Conservation (phyloP, 2,329 filamentous ascomycete genomes). For the Penicillium vulpinum region DNA sequence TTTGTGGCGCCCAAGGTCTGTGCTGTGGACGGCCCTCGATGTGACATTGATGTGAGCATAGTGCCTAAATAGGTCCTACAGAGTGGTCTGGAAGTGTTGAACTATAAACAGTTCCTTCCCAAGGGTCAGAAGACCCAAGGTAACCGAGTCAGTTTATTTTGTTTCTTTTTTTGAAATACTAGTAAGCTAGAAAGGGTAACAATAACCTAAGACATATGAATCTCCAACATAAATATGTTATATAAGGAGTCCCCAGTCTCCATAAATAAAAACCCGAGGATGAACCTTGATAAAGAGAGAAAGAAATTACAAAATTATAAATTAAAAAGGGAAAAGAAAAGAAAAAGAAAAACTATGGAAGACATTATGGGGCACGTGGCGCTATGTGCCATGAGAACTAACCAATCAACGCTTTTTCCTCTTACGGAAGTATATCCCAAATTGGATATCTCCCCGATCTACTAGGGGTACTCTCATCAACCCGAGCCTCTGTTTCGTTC, state of each 20-base stretch:
- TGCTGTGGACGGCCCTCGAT: conserved; percentile 4
- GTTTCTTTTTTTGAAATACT: neutral
- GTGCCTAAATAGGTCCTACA: neutral
- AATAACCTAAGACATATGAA: too few relatives aligned
- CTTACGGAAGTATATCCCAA: conserved; percentile 1
- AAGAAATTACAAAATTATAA: neutral
- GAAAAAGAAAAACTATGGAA: neutral
- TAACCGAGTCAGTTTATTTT: neutral
- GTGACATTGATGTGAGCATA: conserved; percentile 4
- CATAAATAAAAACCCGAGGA: too few relatives aligned
- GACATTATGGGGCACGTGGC: conserved; percentile 2
- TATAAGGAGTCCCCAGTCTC: too few relatives aligned
- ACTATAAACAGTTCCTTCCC: neutral
- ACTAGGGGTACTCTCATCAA: neutral
- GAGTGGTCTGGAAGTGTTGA: too few relatives aligned
- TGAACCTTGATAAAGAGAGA: too few relatives aligned
- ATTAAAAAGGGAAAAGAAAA: neutral
- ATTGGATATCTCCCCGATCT: conserved; percentile 5
- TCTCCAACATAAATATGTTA: too few relatives aligned
- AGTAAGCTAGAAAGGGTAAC: neutral
- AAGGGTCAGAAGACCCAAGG: neutral
- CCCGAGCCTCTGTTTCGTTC: conserved; percentile 9
- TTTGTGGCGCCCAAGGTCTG: conserved; percentile 7
- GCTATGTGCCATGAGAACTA: neutral
- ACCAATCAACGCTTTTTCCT: neutral